A percentile compares a stretch with the other conserved stretches of the same genome.
Conservation (phyloP, 164 flowering plant genomes). For the Magnolia officinalis region DNA sequence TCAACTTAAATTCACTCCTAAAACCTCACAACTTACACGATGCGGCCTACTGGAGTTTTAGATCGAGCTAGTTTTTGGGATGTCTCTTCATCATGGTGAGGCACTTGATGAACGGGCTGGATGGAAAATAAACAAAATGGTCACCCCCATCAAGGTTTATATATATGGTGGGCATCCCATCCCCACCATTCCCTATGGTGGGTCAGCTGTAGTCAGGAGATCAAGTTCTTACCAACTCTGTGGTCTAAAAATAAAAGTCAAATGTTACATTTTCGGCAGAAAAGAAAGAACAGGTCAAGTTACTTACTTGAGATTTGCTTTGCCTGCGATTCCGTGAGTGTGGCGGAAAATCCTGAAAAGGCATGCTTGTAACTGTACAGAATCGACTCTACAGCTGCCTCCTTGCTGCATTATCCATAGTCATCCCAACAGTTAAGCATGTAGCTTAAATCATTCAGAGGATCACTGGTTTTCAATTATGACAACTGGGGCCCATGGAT, state of each 20-base stretch:
- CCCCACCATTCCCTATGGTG: background rate
- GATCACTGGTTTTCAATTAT: background rate
- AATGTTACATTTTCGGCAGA: background rate
- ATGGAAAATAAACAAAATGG: background rate
- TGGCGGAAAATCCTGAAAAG: constrained; percentile 57
- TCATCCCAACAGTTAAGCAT: background rate
- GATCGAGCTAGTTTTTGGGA: too few species aligned
- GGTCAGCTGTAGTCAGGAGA: background rate
- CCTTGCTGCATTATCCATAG: constrained; percentile 30
- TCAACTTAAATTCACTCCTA: too few species aligned
- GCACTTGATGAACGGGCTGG: too few species aligned
- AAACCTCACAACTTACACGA: too few species aligned
- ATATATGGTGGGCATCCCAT: background rate
- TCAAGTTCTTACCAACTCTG: background rate
- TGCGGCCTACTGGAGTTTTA: too few species aligned
- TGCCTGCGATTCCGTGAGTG: constrained; percentile 39
- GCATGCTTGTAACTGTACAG: constrained; percentile 53
- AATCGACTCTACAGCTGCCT: constrained; percentile 28
- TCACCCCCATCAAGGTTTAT: background rate
- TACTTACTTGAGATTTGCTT: constrained; percentile 29
- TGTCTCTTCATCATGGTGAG: too few species aligned
- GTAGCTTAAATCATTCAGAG: background rate
- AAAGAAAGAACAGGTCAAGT: background rate
- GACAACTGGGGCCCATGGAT: background rate
- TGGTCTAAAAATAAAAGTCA: background rate